Evolutionary conservation across 306 rosid genomes (phyloP), one percentile per base, ranked within the genome.

Genomic region (Psophocarpus tetragonolobus): DNA sequence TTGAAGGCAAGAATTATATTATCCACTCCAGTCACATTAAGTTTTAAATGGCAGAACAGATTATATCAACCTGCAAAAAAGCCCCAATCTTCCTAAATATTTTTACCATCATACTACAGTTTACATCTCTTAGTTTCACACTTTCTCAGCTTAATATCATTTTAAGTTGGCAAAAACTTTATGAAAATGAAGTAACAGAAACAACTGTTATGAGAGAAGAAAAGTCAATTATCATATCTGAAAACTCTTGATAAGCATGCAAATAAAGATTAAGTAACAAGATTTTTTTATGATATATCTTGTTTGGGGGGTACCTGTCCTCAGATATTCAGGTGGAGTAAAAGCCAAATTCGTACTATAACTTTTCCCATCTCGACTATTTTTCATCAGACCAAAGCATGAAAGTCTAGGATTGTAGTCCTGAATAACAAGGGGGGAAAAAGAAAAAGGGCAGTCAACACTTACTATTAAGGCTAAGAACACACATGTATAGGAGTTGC

Each of bases 351-450:
- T 94, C 5, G 98, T 94, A 76, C 98, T 92, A 87, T 91, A 95
- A 87, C 96, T 95, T 86, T 92, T 95, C 57, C 98, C 98, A 82
- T 95, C 98, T 84, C 96, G 84, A 81, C 98, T 92, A 80, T 95
- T 94, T 87, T 94, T 94, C 97, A 92, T 94, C 92, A 94, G 83
- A 71, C 98, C 98, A 11, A 92, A 94, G 89, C 98, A 94, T 48
- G 97, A 94, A 82, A 94, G 98, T 82, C 93, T 87, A 73, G 98
- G 96, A 89, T 94, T 92, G 64, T 83, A 92, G 56, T 92, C 97
- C 98, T 94, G 88, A 81, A 80, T 29, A 67, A 78, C 5, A 76
- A 18, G 9, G 8, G 4, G 4, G 30, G 44, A 18, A 73, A 66
- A 56, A 18, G 73, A 56, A 64, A 65, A 48, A 71, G 58, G 47